Percentiles rank a stretch among this genome's conserved stretches.
Evolutionary conservation across 1,284 basidiomycete genomes (phyloP).

Genomic region (Cryptococcus sp.): DNA sequence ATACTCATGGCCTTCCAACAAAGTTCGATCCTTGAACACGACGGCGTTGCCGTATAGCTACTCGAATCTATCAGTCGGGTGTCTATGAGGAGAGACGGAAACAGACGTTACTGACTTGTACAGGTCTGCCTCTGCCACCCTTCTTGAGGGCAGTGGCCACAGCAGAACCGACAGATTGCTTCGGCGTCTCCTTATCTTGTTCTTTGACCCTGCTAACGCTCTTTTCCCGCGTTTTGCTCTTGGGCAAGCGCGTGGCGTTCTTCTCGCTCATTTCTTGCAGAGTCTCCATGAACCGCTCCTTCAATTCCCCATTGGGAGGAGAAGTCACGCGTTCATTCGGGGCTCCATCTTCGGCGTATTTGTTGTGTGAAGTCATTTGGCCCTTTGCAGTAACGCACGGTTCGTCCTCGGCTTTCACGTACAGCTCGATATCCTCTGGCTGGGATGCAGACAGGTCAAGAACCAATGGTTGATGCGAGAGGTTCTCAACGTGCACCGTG

Average conservation of each 20-base stretch:
- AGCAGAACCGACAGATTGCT: conserved; percentile 34
- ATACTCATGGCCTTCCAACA: conserved; percentile 55
- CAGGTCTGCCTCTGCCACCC: conserved; percentile 55
- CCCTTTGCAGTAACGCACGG: neutral
- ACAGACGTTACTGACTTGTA: conserved; percentile 31
- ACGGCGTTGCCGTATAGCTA: conserved; percentile 54
- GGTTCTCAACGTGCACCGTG: conserved; percentile 56
- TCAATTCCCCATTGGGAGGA: conserved; percentile 38
- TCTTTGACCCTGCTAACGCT: conserved; percentile 17
- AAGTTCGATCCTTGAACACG: conserved; percentile 56
- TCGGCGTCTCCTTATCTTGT: conserved; percentile 16
- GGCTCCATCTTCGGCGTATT: conserved; percentile 19
- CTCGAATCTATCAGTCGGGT: neutral
- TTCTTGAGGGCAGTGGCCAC: conserved; percentile 54
- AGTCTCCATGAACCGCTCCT: conserved; percentile 59
- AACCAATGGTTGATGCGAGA: conserved; percentile 45
- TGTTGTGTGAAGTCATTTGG: neutral
- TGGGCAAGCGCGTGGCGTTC: conserved; percentile 18
- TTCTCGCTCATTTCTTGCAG: conserved; percentile 46
- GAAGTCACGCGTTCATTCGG: conserved; percentile 14
- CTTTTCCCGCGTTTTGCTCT: conserved; percentile 27
- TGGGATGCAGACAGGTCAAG: conserved; percentile 57
- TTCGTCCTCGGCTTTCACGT: conserved; percentile 48
- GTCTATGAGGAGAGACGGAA: neutral
- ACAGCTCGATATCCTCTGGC: conserved; percentile 58